These are phyloP conservation scores for thale cress (Arabidopsis thaliana) DNA, from an alignment of 345 rosid species.

Conservation along the genomic window DNA sequence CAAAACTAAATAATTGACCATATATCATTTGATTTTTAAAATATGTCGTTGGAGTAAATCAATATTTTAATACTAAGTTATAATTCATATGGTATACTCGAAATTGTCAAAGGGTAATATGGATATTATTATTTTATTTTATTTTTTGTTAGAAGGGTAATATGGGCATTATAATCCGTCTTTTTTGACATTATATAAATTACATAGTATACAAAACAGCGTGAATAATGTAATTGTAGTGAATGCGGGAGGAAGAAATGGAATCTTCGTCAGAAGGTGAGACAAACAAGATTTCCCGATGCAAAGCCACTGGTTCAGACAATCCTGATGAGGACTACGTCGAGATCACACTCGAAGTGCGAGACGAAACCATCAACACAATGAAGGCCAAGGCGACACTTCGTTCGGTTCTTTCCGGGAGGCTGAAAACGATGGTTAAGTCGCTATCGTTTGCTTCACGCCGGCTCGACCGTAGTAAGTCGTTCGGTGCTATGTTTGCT, in stretches of 20 bases:
- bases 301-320: slow-evolving; percentile 20
- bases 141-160: not conserved
- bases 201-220: not conserved
- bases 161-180: not conserved
- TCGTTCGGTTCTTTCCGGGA: slow-evolving; percentile 56
- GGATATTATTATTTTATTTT: not conserved
- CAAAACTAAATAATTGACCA: not conserved
- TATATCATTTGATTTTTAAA: not conserved
- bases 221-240: slow-evolving; percentile 1
- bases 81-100: not conserved
- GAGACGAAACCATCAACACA: slow-evolving; percentile 55
- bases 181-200: too few relatives aligned
- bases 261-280: slow-evolving; percentile 34
- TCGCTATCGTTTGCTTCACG: slow-evolving; percentile 34
- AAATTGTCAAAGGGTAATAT: not conserved
- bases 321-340: slow-evolving; percentile 43
- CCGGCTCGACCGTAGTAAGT: slow-evolving; percentile 59
- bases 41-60: not conserved
- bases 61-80: not conserved
- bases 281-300: not conserved
- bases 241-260: slow-evolving; percentile 20
- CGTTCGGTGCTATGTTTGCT: slow-evolving; percentile 79
- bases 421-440: slow-evolving; percentile 60
- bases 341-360: slow-evolving; percentile 63
- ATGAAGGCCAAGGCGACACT: slow-evolving; percentile 39